phyloP scores from a whole-genome alignment of 2,329 filamentous ascomycete species.

The Nothophaeocryptopus gaeumannii region DNA sequence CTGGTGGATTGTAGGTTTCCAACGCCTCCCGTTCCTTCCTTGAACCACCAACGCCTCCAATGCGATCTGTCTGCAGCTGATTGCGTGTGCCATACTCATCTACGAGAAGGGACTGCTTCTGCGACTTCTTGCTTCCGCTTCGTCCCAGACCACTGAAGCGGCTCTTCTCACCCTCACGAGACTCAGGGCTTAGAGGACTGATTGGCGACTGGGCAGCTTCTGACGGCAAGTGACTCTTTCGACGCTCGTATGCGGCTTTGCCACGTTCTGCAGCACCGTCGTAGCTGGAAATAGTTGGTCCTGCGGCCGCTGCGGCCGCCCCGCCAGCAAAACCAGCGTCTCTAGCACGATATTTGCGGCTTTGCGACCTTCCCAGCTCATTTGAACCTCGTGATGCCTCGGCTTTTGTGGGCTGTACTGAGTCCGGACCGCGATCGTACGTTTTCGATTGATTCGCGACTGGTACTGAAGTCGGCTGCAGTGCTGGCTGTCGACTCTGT shows the following conservation, averaged over 20 bases:
- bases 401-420: neutral
- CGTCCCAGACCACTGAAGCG: slow-evolving; percentile 24
- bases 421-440: slow-evolving; percentile 11
- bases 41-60: slow-evolving; percentile 31
- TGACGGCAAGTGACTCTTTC: slow-evolving; percentile 22
- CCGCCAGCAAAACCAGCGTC: slow-evolving; percentile 35
- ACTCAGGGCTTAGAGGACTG: slow-evolving; percentile 21
- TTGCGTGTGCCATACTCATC: slow-evolving; percentile 23
- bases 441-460: slow-evolving; percentile 14
- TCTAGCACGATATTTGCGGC: slow-evolving; percentile 30
- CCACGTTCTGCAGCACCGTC: slow-evolving; percentile 26
- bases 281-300: slow-evolving; percentile 12
- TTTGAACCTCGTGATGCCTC: slow-evolving; percentile 2
- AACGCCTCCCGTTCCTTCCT: slow-evolving; percentile 31
- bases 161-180: slow-evolving; percentile 6
- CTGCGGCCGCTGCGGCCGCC: slow-evolving; percentile 25
- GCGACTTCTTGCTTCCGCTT: slow-evolving; percentile 36
- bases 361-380: slow-evolving; percentile 17
- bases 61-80: slow-evolving; percentile 40
- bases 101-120: slow-evolving; percentile 24
- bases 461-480: neutral
- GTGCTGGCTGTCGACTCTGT: slow-evolving; percentile 1
- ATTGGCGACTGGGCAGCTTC: slow-evolving; percentile 20
- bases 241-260: slow-evolving; percentile 32
- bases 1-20: slow-evolving; percentile 36